Conservation (phyloP, 2,329 filamentous ascomycete species). For the Teratosphaeria epicoccoides region DNA sequence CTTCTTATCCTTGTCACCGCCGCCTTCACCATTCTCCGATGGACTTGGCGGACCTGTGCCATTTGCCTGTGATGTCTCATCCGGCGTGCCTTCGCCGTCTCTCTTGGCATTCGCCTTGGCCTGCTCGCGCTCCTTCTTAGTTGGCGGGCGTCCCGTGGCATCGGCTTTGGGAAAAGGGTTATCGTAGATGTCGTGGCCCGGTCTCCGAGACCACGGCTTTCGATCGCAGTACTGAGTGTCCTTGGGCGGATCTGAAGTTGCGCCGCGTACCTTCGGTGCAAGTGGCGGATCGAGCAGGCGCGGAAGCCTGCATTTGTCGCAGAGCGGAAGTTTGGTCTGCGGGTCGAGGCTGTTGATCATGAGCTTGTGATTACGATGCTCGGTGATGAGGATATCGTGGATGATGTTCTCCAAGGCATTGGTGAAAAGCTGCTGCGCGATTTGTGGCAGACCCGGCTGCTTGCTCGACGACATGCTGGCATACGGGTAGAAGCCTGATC, state of each 20-base stretch:
- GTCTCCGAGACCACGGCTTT: conserved; percentile 64
- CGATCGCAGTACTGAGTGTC: conserved; percentile 62
- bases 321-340: conserved; percentile 60
- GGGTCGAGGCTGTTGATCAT: conserved; percentile 64
- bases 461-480: neutral
- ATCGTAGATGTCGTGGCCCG: conserved; percentile 70
- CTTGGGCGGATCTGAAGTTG: conserved; percentile 26
- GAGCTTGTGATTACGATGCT: conserved; percentile 68
- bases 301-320: conserved; percentile 63
- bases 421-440: conserved; percentile 56
- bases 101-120: conserved; percentile 31
- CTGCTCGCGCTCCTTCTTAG: conserved; percentile 66
- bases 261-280: conserved; percentile 30
- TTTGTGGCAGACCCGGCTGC: conserved; percentile 6
- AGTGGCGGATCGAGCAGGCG: conserved; percentile 61
- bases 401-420: conserved; percentile 68
- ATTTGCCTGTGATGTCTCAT: conserved; percentile 30
- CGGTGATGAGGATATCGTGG: conserved; percentile 62
- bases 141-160: conserved; percentile 42
- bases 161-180: conserved; percentile 69
- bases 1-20: conserved; percentile 18
- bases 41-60: conserved; percentile 25
- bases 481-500: neutral
- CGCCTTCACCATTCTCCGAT: conserved; percentile 16
- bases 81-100: conserved; percentile 36